A percentile compares a stretch with the other conserved stretches of the same genome.
Evolutionary conservation across 2,329 filamentous ascomycete species (phyloP).

Genomic region (Spiromastix sp.): DNA sequence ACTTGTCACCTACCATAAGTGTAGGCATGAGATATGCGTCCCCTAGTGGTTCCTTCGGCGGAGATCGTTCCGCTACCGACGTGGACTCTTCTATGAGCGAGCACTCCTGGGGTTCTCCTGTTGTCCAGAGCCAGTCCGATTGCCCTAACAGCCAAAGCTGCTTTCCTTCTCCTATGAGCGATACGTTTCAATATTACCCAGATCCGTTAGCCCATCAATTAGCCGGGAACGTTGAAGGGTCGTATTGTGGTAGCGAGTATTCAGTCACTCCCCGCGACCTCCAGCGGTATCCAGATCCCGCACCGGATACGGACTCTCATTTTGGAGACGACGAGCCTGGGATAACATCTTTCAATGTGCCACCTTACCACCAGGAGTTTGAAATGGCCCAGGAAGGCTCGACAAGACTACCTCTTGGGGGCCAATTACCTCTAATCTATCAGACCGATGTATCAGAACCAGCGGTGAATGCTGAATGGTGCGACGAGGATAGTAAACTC

Average conservation of each 20-base stretch:
- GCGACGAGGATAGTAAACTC: neutral
- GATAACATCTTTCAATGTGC: neutral
- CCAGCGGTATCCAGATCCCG: constrained; percentile 17
- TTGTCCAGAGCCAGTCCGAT: constrained; percentile 1
- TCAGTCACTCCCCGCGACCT: constrained; percentile 13
- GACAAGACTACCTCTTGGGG: no score
- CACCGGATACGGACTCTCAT: constrained; percentile 10
- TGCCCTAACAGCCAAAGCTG: constrained; percentile 4
- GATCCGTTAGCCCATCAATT: constrained; percentile 5
- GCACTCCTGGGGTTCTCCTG: constrained; percentile 9
- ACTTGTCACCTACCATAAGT: neutral
- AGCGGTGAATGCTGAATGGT: neutral
- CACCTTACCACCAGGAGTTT: no score
- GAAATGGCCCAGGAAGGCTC: neutral
- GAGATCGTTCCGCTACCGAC: constrained; percentile 10
- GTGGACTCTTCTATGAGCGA: constrained; percentile 9
- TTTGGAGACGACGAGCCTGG: constrained; percentile 2
- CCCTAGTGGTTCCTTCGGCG: constrained; percentile 10
- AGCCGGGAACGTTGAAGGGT: constrained; percentile 5
- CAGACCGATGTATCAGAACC: neutral
- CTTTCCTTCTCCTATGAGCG: constrained; percentile 7
- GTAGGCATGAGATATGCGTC: constrained; percentile 9
- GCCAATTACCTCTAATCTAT: no score
- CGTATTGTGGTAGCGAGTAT: constrained; percentile 11
- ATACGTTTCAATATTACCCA: constrained; percentile 5